These are phyloP conservation scores for Vaccinium macrocarpon DNA, from an alignment of 148 eudicot species.

Conservation along the genomic window DNA sequence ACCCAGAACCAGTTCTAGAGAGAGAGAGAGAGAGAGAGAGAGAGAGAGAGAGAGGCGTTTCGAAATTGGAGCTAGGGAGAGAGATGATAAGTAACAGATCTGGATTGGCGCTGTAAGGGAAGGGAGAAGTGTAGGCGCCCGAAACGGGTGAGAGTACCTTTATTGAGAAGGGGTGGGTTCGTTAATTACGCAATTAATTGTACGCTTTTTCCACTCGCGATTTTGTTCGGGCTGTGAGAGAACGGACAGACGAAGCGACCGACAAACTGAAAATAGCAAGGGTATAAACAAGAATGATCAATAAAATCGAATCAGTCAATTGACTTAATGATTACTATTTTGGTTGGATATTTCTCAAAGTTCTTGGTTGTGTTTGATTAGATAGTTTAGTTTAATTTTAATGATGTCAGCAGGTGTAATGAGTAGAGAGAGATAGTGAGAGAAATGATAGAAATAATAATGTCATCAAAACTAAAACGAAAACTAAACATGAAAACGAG, in stretches of 20 bases:
- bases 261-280: not conserved
- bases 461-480: too few relatives aligned
- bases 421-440: too few relatives aligned
- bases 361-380: too few relatives aligned
- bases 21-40: slow-evolving; percentile 10
- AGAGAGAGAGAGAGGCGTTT: not conserved
- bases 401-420: too few relatives aligned
- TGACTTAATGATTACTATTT: too few relatives aligned
- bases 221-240: not conserved
- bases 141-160: not conserved
- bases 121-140: not conserved
- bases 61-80: not conserved
- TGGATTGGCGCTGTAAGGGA: not conserved
- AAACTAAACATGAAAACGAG: too few relatives aligned
- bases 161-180: not conserved
- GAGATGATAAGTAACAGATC: not conserved
- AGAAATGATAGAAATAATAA: too few relatives aligned
- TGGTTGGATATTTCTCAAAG: too few relatives aligned
- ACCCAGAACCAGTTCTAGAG: not conserved
- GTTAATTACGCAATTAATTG: not conserved
- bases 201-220: not conserved
- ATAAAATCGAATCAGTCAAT: too few relatives aligned
- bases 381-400: too few relatives aligned
- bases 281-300: too few relatives aligned
- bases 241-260: not conserved